Percentiles rank a stretch among this genome's conserved stretches.
These are phyloP conservation scores for Dactylellina cionopaga DNA, from an alignment of 2,329 filamentous ascomycete genomes.

Conservation along the genomic window DNA sequence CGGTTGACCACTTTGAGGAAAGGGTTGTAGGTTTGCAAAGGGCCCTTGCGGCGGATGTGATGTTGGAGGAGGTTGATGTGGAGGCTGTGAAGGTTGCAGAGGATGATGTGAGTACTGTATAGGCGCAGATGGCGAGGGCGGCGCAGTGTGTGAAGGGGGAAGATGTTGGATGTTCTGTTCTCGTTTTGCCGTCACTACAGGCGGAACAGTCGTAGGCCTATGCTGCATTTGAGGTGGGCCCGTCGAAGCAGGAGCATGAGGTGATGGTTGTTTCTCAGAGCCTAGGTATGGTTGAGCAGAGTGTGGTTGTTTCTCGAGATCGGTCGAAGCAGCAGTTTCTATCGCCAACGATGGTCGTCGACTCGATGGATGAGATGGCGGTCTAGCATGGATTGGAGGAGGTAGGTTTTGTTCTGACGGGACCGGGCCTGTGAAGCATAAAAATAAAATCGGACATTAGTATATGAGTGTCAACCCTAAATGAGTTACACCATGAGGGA, in stretches of 20 bases:
- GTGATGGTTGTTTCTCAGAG: constrained; percentile 39
- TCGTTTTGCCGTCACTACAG: constrained; percentile 50
- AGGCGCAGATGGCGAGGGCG: constrained; percentile 39
- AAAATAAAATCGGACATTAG: constrained; percentile 50
- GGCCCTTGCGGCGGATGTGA: constrained; percentile 26
- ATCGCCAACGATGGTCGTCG: constrained; percentile 48
- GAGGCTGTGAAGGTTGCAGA: constrained; percentile 30
- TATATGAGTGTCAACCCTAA: constrained; percentile 35
- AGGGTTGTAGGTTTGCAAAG: constrained; percentile 38
- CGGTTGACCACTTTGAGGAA: constrained; percentile 16
- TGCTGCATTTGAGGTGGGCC: constrained; percentile 51
- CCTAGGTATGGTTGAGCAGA: constrained; percentile 40
- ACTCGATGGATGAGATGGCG: constrained; percentile 36
- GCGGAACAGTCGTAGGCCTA: constrained; percentile 52
- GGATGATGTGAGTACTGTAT: constrained; percentile 38
- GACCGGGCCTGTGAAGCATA: constrained; percentile 44
- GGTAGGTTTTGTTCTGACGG: constrained; percentile 45
- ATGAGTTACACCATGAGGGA: constrained; percentile 34
- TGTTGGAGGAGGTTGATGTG: constrained; percentile 14
- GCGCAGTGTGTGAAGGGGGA: constrained; percentile 41
- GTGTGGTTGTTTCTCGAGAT: constrained; percentile 41
- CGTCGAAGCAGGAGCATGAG: constrained; percentile 48
- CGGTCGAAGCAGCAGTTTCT: constrained; percentile 43
- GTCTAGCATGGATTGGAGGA: constrained; percentile 52
- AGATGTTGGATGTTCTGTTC: constrained; percentile 49